Evolutionary conservation across 306 rosid species (phyloP), one percentile per base, ranked within the genome.

Genomic region (Rosa rugosa): DNA sequence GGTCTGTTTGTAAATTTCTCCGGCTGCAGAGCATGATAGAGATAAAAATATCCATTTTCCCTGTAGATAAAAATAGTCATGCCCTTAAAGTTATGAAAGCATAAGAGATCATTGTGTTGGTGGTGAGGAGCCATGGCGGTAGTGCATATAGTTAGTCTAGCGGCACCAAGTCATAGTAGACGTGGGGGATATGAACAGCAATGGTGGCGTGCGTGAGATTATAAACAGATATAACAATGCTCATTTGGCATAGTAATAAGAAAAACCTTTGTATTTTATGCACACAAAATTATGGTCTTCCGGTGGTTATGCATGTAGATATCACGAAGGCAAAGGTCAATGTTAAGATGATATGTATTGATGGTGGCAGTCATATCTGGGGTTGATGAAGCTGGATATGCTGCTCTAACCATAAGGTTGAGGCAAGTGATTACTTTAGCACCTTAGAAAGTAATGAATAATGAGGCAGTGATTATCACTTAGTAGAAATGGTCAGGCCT

Each of bases 391-490:
- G 66, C 65, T 36, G 18, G 73, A 12, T 23, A 7, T 13, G 36
- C 40, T 36, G 72, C 11, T 65, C 18, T 31, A 63, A 75, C 47
- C 42, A 7, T 27, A n/a, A 49, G 38, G 41, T 71, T 14, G 41
- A 27, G 75, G 23, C 44, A 71, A 50, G 75, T 71, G 16, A 71
- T 46, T 71, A 47, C 75, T 14, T 22, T 47, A 14, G 11, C 54
- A 11, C 73, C 34, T 69, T 42, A 40, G 25, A 18, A 67, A 18
- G 72, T 69, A 69, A n/a, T 44, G 14, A 41, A 22, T 69, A 36
- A 69, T 42, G 73, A 42, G 16, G 36, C 46, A 8, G 70, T 65
- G 0, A 23, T 18, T 65, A 16, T 46, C 36, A 6, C 12, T 18
- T 64, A 3, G 44, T 34, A 31, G 44, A 38, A 64, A 25, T 1